Base-by-base conservation (phyloP, 225 moss, liverwort and hornwort genomes). In the Ulota crispa region DNA sequence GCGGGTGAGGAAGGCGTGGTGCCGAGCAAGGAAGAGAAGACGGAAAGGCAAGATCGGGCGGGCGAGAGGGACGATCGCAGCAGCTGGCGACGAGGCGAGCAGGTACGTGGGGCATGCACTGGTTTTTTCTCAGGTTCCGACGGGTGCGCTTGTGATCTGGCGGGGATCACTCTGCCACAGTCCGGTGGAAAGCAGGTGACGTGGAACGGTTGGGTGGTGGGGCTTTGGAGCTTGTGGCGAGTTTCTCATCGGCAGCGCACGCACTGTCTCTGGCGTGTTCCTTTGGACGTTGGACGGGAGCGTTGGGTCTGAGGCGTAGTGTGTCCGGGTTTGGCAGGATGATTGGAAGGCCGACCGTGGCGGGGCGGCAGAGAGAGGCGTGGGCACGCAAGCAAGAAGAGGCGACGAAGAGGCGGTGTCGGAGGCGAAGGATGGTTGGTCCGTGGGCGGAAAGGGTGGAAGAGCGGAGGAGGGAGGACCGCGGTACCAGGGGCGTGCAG, bases 1-100 rank as follows among this genome's bases (percentile, higher is more conserved):
- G 76, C 83, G 72, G 90, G 86, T 21, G 98, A 94, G 42, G 95
- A 95, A 68, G 84, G 81, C 75, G 21, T 59, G 63, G 73, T 80
- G 36, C 62, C 39, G 78, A 52, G 79, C 10, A 93, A 91, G 82
- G 95, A 95, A 30, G 95, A 93, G 42, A 95, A 87, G 77, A 59
- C 60, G n/a, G 92, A 94, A 84, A 93, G 91, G 76, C 86, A 84
- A 47, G 95, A 93, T 36, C 89, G 87, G 34, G 53, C 73, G 66
- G 39, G 45, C 1, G 84, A 86, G 27, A 87, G 91, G 54, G 95
- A 97, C 19, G 94, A 97, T 21, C 88, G 87, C 81, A 86, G 67
- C 84, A 92, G 83, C 86, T 87, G 94, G 83, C 89, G 86, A 39
- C 84, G 88, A 24, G 45, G 73, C 66, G 88, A 88, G 74, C 86